Conservation (phyloP, 2,329 filamentous ascomycete genomes). For the Albifimbria verrucaria region DNA sequence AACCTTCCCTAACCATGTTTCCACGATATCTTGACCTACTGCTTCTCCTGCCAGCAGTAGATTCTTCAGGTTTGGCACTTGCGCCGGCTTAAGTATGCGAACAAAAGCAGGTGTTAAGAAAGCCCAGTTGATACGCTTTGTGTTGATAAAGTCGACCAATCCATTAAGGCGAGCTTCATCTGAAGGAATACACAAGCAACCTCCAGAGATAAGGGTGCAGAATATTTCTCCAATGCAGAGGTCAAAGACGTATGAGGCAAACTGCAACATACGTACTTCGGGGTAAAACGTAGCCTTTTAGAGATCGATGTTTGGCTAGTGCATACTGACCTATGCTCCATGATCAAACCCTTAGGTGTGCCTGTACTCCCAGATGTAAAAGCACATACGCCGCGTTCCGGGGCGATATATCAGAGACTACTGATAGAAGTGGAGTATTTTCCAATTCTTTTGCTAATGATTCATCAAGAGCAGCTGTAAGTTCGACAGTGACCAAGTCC, state of each 20-base stretch:
- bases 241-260: conserved; percentile 20
- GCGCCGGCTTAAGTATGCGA: neutral
- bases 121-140: neutral
- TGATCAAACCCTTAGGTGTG: conserved; percentile 43
- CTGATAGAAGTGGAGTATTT: too few relatives aligned
- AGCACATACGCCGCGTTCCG: conserved; percentile 29
- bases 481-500: too few relatives aligned
- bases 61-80: neutral
- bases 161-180: neutral
- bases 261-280: conserved; percentile 13
- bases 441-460: too few relatives aligned
- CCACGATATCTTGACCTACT: neutral
- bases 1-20: too few relatives aligned
- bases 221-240: conserved; percentile 15
- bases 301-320: conserved; percentile 6
- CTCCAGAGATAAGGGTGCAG: conserved; percentile 8
- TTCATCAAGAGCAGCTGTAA: too few relatives aligned
- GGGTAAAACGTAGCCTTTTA: conserved; percentile 4
- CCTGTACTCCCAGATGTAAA: conserved; percentile 50
- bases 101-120: neutral
- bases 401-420: too few relatives aligned
- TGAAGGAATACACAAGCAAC: conserved; percentile 17
- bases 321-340: conserved; percentile 12
- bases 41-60: neutral
- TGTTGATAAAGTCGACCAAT: conserved; percentile 10